Evolutionary conservation across 2,329 filamentous ascomycete species (phyloP).

Genomic region (Cryoendolithus antarcticus): DNA sequence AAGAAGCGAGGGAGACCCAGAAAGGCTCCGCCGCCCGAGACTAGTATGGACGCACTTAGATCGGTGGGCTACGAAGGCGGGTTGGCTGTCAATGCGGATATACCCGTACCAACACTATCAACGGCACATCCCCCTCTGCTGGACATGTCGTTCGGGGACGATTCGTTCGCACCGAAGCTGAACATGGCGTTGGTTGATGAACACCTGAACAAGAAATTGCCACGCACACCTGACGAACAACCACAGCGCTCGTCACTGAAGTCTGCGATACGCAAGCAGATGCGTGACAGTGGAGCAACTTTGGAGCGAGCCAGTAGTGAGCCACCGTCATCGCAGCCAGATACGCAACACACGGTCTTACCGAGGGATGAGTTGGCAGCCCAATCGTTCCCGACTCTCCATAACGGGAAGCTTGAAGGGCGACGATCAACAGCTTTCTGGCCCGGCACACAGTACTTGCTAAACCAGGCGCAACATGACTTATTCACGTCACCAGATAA

Average conservation of each 20-base stretch:
- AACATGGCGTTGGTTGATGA: slow-evolving; percentile 12
- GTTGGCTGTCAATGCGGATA: too few species aligned
- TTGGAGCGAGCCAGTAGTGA: slow-evolving; percentile 7
- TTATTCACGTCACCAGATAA: slow-evolving; percentile 19
- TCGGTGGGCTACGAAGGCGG: too few species aligned
- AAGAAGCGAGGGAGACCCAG: too few species aligned
- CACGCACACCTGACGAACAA: slow-evolving; percentile 2
- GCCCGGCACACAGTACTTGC: slow-evolving; percentile 19
- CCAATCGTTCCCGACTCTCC: background rate
- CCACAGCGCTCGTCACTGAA: slow-evolving; percentile 9
- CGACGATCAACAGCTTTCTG: slow-evolving; percentile 6
- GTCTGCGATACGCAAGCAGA: slow-evolving; percentile 13
- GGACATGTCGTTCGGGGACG: slow-evolving; percentile 13
- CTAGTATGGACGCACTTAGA: too few species aligned
- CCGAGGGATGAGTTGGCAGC: background rate
- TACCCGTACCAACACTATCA: too few species aligned
- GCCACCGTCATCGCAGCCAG: slow-evolving; percentile 9
- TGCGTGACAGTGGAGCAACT: slow-evolving; percentile 16
- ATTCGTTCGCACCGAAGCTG: slow-evolving; percentile 9
- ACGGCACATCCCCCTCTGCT: slow-evolving; percentile 6
- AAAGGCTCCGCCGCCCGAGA: too few species aligned
- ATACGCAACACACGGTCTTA: slow-evolving; percentile 1
- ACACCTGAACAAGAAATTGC: slow-evolving; percentile 8
- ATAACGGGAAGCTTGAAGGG: background rate
- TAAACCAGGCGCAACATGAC: slow-evolving; percentile 18